Evolutionary conservation across 2,329 filamentous ascomycete genomes (phyloP), one percentile per base, ranked within the genome.

Genomic region (Akanthomyces lecanii): DNA sequence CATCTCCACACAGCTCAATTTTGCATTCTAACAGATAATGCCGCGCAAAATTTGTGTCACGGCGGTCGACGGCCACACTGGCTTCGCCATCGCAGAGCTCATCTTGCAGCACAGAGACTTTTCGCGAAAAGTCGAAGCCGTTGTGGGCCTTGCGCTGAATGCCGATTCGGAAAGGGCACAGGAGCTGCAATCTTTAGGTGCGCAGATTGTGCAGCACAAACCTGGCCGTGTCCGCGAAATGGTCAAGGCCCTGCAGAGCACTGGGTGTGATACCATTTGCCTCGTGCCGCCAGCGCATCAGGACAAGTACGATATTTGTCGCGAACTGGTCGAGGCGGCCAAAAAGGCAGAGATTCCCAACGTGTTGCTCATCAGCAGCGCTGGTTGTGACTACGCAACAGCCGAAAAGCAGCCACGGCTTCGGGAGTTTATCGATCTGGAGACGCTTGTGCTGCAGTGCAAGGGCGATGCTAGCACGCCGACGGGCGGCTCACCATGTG

Each of bases 391-490:
- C 69, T 77, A 83, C 60, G 81, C 81, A 0, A 79, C 82, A 66
- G 69, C 73, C 7, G 67, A 78, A 36, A 79, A 72, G 66, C 81
- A 84, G 72, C 82, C 81, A 3, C 70, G 75, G 1, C 68, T 84
- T 36, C 72, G 81, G 0, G 78, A 82, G 71, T 83, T 84, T 66
- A 77, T 83, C 52, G 78, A 82, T 55, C 67, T 84, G 5, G 81
- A 84, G 70, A 69, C 66, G 10, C 42, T 76, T 56, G 74, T 81
- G 16, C 65, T 83, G 67, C 47, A 50, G 47, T 7, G 47, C 47
- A 50, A 50, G 23, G 47, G 47, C 47, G 47, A 50, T 14, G 69
- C 73, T 0, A 69, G 63, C 6, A 77, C 73, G 0, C 55, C 69
- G 4, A 70, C 75, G 3, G 79, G 78, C 1, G 72, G 76, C 65